A percentile compares a stretch with the other conserved stretches of the same genome.
phyloP scores from a whole-genome alignment of 495 filamentous ascomycete species.

The Lophiostoma macrostomum region DNA sequence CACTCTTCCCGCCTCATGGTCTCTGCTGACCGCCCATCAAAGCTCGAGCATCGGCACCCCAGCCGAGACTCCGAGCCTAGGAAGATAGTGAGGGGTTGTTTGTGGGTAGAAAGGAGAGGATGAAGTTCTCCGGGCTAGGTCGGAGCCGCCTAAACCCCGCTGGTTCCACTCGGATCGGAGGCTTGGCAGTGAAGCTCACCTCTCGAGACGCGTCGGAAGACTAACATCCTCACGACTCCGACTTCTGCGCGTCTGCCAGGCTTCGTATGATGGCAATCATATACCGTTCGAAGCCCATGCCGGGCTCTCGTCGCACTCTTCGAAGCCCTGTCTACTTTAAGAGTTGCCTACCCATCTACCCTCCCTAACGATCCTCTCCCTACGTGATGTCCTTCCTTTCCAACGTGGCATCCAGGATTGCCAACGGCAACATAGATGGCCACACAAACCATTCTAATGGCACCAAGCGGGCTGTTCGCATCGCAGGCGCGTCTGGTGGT shows the following conservation, averaged over 20 bases:
- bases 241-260: background rate
- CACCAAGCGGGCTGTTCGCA: constrained; percentile 36
- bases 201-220: background rate
- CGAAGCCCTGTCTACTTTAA: background rate
- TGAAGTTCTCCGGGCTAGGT: constrained; percentile 8
- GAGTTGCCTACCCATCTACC: background rate
- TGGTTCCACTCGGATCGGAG: background rate
- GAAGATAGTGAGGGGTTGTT: background rate
- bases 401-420: background rate
- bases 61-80: constrained; percentile 16
- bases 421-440: background rate
- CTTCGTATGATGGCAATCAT: background rate
- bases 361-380: background rate
- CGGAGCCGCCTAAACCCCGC: background rate
- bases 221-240: background rate
- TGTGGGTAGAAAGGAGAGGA: constrained; percentile 2
- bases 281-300: too few relatives aligned
- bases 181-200: constrained; percentile 6
- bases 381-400: background rate
- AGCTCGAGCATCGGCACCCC: background rate
- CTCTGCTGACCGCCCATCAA: background rate
- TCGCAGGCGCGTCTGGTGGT: constrained; percentile 38
- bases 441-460: background rate
- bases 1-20: background rate
- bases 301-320: too few relatives aligned